Base-by-base conservation (phyloP, 2,329 filamentous ascomycete species). In the Cladophialophora bantiana region DNA sequence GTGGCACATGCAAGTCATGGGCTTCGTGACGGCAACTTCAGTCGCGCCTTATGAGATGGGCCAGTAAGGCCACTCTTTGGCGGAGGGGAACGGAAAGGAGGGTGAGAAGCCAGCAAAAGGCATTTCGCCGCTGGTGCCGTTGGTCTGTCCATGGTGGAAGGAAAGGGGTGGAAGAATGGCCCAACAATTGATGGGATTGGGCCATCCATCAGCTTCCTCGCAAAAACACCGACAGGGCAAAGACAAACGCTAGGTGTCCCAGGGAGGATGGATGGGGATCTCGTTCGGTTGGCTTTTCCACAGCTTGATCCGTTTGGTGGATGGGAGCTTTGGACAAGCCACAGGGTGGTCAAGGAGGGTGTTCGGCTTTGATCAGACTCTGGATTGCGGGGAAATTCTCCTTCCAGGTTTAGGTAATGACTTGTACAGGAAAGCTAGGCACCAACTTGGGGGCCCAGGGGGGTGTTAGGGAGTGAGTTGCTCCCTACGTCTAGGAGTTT, bases 111-210 rank as follows among this genome's bases (percentile, higher is more conserved):
- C n/a, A 18, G 12, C 31, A 20, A 34, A 34, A 36, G 40, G 15
- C 26, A 48, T 45, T 59, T 59, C 26, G 26, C 40, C 57, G 57
- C 12, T 20, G 45, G 57, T 58, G 9, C 57, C 26, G 26, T 26
- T 2, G 26, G 26, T 26, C 26, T 36, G 2, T 42, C 35, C 57
- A 59, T 48, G 40, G 57, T 45, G 26, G 7, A 50, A 42, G 13
- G 3, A 6, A 42, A 42, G 45, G 18, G 18, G 45, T 12, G 6
- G 42, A 18, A 48, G 18, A 48, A 34, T 50, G n/a, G 6, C 13
- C 13, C 40, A 26, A 15, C 15, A 12, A 20, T 13, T 34, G 31
- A n/a, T 20, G 6, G 15, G 31, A 36, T 35, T n/a, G 40, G 56
- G 12, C 38, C 38, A 20, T 45, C 26, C 20, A 15, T 13, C 36